These are phyloP conservation scores for Dimocarpus longan DNA, from an alignment of 345 rosid genomes.

Conservation along the genomic window DNA sequence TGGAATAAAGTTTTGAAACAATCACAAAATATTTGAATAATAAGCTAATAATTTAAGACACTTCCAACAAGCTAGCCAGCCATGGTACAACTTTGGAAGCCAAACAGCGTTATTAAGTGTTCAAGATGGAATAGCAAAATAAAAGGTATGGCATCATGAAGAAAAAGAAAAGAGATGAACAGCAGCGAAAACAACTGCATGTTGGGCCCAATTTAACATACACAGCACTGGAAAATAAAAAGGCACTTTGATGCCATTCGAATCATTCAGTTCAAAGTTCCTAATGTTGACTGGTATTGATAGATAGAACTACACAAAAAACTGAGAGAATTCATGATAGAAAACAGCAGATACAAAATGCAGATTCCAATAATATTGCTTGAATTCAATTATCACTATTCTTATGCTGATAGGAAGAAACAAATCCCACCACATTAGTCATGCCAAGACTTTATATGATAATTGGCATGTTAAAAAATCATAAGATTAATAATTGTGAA, in stretches of 20 bases:
- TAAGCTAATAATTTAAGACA: background rate
- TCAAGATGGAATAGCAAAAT: background rate
- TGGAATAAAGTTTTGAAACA: background rate
- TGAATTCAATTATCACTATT: too few species aligned
- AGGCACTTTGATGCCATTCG: background rate
- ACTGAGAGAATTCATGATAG: background rate
- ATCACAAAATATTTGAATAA: too few species aligned
- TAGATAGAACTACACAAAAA: background rate
- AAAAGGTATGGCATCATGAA: background rate
- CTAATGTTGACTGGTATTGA: background rate
- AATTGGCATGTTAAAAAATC: background rate
- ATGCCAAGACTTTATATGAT: background rate
- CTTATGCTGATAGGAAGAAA: too few species aligned
- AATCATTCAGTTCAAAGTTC: background rate
- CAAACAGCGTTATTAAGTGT: background rate
- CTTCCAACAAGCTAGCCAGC: background rate
- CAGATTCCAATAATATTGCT: background rate
- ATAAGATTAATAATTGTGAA: background rate
- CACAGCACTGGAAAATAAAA: background rate
- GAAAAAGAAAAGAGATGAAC: background rate
- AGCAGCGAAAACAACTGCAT: background rate
- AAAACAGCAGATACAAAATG: background rate
- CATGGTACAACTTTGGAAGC: background rate
- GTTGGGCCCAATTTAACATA: background rate
- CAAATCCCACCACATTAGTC: too few species aligned